These are phyloP conservation scores for Abortiporus biennis DNA, from an alignment of 1,284 basidiomycete species.

Conservation along the genomic window DNA sequence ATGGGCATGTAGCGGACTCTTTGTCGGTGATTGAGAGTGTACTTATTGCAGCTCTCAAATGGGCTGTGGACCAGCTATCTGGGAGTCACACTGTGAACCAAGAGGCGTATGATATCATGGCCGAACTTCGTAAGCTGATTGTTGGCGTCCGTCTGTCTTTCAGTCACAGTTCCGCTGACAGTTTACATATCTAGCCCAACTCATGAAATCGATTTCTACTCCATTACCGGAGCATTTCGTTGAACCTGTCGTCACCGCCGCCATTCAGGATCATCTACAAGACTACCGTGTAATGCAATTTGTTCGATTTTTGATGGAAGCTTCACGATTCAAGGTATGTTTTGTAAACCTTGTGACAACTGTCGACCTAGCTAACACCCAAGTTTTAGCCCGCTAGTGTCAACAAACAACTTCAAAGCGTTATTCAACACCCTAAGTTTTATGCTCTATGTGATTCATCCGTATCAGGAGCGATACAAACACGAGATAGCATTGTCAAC, in stretches of 20 bases:
- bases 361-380: slow-evolving; percentile 7
- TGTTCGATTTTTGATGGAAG: slow-evolving; percentile 35
- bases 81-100: too few relatives aligned
- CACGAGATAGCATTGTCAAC: slow-evolving; percentile 41
- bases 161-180: too few relatives aligned
- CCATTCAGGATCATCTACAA: slow-evolving; percentile 55
- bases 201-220: too few relatives aligned
- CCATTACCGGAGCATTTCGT: too few relatives aligned
- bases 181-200: too few relatives aligned
- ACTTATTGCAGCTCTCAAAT: too few relatives aligned
- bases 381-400: slow-evolving; percentile 45
- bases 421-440: slow-evolving; percentile 58
- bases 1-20: too few relatives aligned
- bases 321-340: slow-evolving; percentile 55
- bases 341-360: neutral
- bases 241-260: slow-evolving; percentile 69
- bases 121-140: too few relatives aligned
- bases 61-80: too few relatives aligned
- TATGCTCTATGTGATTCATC: slow-evolving; percentile 29
- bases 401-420: slow-evolving; percentile 58
- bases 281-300: slow-evolving; percentile 42
- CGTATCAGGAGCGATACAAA: slow-evolving; percentile 8
- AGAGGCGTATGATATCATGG: too few relatives aligned
- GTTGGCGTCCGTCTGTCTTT: too few relatives aligned
- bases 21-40: too few relatives aligned